Evolutionary conservation across 805 yeast genomes (phyloP), one percentile per base, ranked within the genome.

Genomic region (Candida boleticola): DNA sequence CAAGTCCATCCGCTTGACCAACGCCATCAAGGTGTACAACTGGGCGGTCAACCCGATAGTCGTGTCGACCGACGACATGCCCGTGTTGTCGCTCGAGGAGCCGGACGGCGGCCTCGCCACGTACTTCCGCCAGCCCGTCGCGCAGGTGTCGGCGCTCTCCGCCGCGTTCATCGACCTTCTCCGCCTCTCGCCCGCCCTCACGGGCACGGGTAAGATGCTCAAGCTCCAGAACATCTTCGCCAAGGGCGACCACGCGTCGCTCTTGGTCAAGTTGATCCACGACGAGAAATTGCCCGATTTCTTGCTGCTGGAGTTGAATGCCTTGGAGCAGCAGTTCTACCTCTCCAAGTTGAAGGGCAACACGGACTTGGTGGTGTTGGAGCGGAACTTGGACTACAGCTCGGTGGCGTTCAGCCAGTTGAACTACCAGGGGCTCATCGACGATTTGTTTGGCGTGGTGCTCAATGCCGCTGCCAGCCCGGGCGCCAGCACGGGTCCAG

Each of bases 341-440:
- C 39, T 45, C 16, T 45, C 53, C 11, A 63, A 60, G 41, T 61
- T 68, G 27, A 68, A 68, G 9, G 65, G 76, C 36, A 82, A 82
- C 44, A 75, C 81, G 39, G 95, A 92, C 54, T 63, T 90, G 22
- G 71, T 92, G 4, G 82, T 90, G 1, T 55, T 92, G 17, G 98
- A 92, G 55, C 68, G 99, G 37, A 78, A 82, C 40, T 59, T 83
- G 22, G 99, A 92, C 62, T 73, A 78, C 33, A 60, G 85, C 3
- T 79, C 95, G 1, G 83, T 89, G 1, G 53, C 88, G 9, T 63
- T 89, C 41, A 79, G 82, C 20, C 97, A 90, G 53, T 63, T 90
- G 51, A 85, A 89, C 2, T 92, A 90, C 58, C 70, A 77, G 14
- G 99, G 98, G 0, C 67, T 93, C 13, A 67, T 89, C 17, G 90